These are phyloP conservation scores for Colletotrichum endophyticum DNA, from an alignment of 2,329 filamentous ascomycete species.

Conservation along the genomic window DNA sequence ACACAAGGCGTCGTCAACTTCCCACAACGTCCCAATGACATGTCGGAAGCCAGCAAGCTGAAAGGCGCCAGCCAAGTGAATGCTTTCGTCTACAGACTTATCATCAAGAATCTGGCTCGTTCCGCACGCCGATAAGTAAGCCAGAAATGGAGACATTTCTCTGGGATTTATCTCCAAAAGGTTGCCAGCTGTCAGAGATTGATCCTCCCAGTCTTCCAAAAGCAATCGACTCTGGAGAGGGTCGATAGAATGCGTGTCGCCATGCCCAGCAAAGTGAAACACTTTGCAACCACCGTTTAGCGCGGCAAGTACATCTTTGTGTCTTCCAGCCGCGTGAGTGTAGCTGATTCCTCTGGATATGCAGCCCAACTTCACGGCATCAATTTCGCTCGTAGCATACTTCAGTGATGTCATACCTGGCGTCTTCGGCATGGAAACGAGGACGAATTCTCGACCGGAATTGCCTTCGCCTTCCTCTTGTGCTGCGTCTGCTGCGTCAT, in stretches of 20 bases:
- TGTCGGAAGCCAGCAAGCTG: constrained; percentile 44
- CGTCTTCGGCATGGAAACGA: constrained; percentile 32
- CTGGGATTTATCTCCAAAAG: constrained; percentile 22
- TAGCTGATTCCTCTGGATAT: background rate
- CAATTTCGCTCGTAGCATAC: constrained; percentile 24
- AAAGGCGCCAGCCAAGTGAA: constrained; percentile 31
- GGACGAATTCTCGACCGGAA: background rate
- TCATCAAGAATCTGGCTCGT: constrained; percentile 30
- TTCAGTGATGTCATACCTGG: background rate
- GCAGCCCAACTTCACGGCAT: constrained; percentile 11
- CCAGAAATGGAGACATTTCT: constrained; percentile 31
- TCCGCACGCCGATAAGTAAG: constrained; percentile 41
- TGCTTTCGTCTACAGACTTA: constrained; percentile 35
- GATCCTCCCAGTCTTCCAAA: background rate
- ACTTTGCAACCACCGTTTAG: constrained; percentile 31
- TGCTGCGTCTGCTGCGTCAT: background rate
- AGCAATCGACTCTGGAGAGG: constrained; percentile 16
- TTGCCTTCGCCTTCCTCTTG: background rate
- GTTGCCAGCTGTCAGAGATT: constrained; percentile 17
- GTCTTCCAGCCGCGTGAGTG: background rate
- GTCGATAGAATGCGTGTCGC: background rate
- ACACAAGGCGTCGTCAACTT: constrained; percentile 34
- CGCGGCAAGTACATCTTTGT: constrained; percentile 25
- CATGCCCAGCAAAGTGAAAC: constrained; percentile 49
- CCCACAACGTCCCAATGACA: constrained; percentile 24